Base-by-base conservation (phyloP, 805 yeast species). In the Saccharomyces eubayanus region DNA sequence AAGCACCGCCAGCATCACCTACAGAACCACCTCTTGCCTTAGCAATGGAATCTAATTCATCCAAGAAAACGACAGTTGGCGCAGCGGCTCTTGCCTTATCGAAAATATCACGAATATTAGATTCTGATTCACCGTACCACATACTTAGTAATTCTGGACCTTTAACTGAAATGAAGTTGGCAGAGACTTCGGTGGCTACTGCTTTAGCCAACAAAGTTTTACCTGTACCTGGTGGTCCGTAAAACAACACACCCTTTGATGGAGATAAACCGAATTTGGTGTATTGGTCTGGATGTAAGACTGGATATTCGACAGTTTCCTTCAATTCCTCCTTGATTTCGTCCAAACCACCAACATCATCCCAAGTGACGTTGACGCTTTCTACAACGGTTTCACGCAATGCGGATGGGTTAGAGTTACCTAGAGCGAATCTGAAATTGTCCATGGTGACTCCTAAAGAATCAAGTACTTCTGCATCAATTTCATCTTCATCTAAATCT, bases 151-250 rank as follows among this genome's bases (percentile, higher is more conserved):
- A 50, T 57, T 62, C 65, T 8, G 65, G 65, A 59, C 65, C 65
- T 47, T 62, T 62, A 52, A 92, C 98, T 49, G 96, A 87, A 62
- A 94, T 94, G 76, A 94, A 94, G 74, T 94, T 94, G 36, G 99
- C 99, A 58, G 97, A 88, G 41, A 94, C 98, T 73, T 94, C 99
- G 49, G 98, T 94, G 49, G 99, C 99, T 63, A 94, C 98, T 53
- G 99, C 99, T 76, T 94, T 94, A 48, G 99, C 99, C 66, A 94
- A 80, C 68, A 94, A 77, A 3, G 99, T 94, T 77, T 94, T 94
- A 90, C 99, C 99, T 57, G 98, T 94, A 87, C 99, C 99, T 57
- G 99, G 99, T 52, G 99, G 99, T 64, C 99, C 99, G 72, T 87
- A 94, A 80, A 94, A 94, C 71, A 94, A 79, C 62, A 94, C 99